These are phyloP conservation scores for Ophiostoma ulmi DNA, from an alignment of 2,329 filamentous ascomycete species.

Conservation along the genomic window DNA sequence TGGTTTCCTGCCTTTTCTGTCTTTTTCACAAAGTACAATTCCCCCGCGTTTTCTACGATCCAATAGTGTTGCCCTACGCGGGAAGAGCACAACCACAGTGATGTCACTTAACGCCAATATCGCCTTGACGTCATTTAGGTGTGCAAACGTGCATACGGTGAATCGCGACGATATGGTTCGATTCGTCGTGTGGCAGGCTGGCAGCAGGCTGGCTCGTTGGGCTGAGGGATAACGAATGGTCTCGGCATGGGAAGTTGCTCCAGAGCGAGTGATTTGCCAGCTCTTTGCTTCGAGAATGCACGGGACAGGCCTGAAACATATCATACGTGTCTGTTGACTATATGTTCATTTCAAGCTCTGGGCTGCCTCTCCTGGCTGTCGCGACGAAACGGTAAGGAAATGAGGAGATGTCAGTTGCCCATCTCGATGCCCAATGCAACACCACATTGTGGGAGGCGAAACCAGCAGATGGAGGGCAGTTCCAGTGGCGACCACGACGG, in stretches of 20 bases:
- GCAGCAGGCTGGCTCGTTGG: neutral
- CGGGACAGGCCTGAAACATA: neutral
- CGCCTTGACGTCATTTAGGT: slow-evolving; percentile 7
- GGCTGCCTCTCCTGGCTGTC: neutral
- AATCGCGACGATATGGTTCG: neutral
- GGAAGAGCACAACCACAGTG: neutral
- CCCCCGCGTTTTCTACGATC: neutral
- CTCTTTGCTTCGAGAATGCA: neutral
- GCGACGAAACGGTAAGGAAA: neutral
- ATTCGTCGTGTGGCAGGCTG: neutral
- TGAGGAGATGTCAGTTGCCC: neutral
- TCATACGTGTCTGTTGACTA: neutral
- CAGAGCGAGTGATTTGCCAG: neutral
- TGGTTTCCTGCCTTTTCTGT: neutral
- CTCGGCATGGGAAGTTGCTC: neutral
- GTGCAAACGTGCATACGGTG: neutral
- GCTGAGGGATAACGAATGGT: too few relatives aligned
- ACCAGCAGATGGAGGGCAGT: neutral
- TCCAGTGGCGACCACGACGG: neutral
- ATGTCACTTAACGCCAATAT: slow-evolving; percentile 1
- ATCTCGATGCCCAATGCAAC: slow-evolving; percentile 9
- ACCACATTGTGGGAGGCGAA: neutral
- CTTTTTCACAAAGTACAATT: neutral
- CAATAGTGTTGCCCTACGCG: neutral
- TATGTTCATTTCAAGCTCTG: neutral